Conservation (phyloP, 2,329 filamentous ascomycete genomes). For the Tolypocladium cylindrosporum region DNA sequence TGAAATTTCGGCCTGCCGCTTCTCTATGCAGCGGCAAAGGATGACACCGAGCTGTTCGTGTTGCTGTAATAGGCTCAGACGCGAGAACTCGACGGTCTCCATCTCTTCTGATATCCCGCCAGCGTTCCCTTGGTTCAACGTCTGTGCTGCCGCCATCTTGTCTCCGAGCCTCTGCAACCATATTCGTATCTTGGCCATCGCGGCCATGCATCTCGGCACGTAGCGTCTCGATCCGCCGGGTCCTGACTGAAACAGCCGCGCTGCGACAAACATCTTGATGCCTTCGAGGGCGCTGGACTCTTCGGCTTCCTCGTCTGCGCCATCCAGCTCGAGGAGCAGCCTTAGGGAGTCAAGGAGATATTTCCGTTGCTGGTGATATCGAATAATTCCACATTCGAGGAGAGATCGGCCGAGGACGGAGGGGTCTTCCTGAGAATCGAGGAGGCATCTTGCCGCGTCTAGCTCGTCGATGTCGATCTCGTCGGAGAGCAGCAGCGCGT, state of each 20-base stretch:
- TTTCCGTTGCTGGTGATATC: constrained; percentile 78
- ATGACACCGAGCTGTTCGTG: constrained; percentile 84
- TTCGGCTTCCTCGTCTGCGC: constrained; percentile 42
- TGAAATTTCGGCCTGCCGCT: constrained; percentile 55
- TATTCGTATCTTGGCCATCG: constrained; percentile 65
- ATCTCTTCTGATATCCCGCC: constrained; percentile 48
- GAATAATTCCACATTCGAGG: constrained; percentile 70
- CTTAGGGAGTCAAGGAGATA: constrained; percentile 77
- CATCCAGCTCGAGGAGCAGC: constrained; percentile 61
- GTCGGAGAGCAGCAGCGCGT: constrained; percentile 72
- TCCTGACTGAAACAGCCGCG: constrained; percentile 19
- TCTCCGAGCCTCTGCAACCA: constrained; percentile 72
- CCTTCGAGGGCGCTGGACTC: constrained; percentile 19
- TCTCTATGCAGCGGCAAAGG: constrained; percentile 67
- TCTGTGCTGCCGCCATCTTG: constrained; percentile 61
- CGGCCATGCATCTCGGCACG: constrained; percentile 62
- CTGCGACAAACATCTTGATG: constrained; percentile 24
- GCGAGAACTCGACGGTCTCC: constrained; percentile 73
- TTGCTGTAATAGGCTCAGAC: constrained; percentile 71
- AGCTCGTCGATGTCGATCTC: constrained; percentile 85
- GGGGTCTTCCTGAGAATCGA: constrained; percentile 62
- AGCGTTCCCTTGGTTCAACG: constrained; percentile 57
- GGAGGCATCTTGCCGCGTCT: constrained; percentile 66
- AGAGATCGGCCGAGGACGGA: constrained; percentile 60
- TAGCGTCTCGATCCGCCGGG: constrained; percentile 45